Base-by-base conservation (phyloP, 106 monocot genomes). In the Acorus gramineus region DNA sequence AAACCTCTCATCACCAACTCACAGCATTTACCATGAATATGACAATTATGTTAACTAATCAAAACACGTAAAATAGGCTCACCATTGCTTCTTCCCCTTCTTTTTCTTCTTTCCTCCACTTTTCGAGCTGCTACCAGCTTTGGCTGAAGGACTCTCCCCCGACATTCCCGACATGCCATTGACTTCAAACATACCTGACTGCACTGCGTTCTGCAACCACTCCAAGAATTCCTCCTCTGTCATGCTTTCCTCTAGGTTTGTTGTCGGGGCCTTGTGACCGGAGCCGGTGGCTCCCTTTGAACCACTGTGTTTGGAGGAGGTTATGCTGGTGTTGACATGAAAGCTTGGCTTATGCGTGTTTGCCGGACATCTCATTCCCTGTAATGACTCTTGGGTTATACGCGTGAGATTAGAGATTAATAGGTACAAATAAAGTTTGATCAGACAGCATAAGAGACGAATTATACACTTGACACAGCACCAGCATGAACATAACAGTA, bases 311-410 rank as follows among this genome's bases (percentile, higher is more conserved):
- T 80, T 91, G 12, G 87, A 82, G 28, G 28, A 28, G 48, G 73
- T 65, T 56, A 84, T 43, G 49, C 59, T 84, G 42, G 91, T 79
- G 61, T 98, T 98, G 6, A 89, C 85, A 63, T 98, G 91, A 56
- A 98, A 92, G 59, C 83, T 98, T 6, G 98, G 81, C 71, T 89
- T 98, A 73, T 98, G 91, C 5, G 84, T 85, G 79, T 98, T 98
- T 49, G 79, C 81, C 7, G 81, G 78, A 55, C 87, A 91, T 65
- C 76, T 85, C 84, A 91, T 90, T 74, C 87, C 91, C 90, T 96
- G 78, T 6, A 53, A 56, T 12, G 71, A 56, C 52, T 28, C 28
- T 28, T 28, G 28, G 28, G 28, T 28, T 28, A 28, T 28, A 28
- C 28, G 28, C 28, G 28, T 28, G 28, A 28, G 28, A 28, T 0